phyloP scores from a whole-genome alignment of 192 early-diverging fungal species.

The Linnemannia elongata region DNA sequence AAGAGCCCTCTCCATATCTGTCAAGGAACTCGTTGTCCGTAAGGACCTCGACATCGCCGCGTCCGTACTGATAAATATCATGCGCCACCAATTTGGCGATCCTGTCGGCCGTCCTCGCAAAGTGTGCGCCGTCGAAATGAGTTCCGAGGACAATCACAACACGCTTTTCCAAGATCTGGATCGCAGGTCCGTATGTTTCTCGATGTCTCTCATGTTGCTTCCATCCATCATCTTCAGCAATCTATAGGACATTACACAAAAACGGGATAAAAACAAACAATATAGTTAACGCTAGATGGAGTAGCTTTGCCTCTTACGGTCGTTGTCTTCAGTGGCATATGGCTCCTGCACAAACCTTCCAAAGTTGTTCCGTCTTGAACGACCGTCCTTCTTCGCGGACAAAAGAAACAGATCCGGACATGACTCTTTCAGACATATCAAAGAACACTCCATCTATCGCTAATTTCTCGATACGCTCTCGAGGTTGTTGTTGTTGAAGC shows the following conservation, averaged over 20 bases:
- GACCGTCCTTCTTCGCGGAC: not conserved
- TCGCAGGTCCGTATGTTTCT: slow-evolving; percentile 76
- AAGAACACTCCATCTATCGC: slow-evolving; percentile 48
- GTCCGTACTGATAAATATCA: slow-evolving; percentile 76
- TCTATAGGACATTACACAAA: not conserved
- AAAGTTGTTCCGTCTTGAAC: not conserved
- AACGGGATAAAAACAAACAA: not conserved
- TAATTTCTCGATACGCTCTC: slow-evolving; percentile 4
- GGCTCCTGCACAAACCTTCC: slow-evolving; percentile 16
- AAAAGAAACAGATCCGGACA: slow-evolving; percentile 9
- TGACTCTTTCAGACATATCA: slow-evolving; percentile 50
- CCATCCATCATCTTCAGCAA: slow-evolving; percentile 31
- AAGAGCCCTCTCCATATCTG: slow-evolving; percentile 40
- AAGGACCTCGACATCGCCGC: slow-evolving; percentile 71
- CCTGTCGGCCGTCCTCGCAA: slow-evolving; percentile 51
- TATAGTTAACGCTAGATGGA: not conserved
- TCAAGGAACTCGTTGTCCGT: slow-evolving; percentile 67
- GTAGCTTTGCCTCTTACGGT: not conserved
- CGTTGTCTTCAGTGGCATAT: too few species aligned
- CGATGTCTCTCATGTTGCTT: slow-evolving; percentile 63
- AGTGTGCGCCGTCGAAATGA: not conserved
- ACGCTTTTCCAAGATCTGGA: slow-evolving; percentile 40
- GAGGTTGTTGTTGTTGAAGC: slow-evolving; percentile 35
- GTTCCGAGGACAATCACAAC: slow-evolving; percentile 34
- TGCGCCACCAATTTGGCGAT: slow-evolving; percentile 70